Conservation (phyloP, 805 yeast genomes). For the Lachancea sp. region DNA sequence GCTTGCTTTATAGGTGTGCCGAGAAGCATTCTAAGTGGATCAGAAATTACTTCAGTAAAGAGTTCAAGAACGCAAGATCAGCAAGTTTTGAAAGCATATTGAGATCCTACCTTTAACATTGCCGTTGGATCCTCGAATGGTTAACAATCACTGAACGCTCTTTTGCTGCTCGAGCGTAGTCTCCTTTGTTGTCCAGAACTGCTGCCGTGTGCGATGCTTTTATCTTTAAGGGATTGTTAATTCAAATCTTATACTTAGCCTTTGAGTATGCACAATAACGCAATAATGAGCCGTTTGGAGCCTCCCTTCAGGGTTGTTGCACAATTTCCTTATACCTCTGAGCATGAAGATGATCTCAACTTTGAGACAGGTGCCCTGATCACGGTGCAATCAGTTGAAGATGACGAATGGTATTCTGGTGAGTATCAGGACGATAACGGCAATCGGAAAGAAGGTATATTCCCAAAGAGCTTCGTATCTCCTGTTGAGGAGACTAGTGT, state of each 20-base stretch:
- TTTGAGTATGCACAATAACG: not conserved
- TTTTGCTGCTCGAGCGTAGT: too few species aligned
- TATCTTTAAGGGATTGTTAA: too few species aligned
- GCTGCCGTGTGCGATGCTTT: too few species aligned
- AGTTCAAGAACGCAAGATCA: too few species aligned
- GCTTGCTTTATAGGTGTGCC: too few species aligned
- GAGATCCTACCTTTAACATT: too few species aligned
- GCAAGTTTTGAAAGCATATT: too few species aligned
- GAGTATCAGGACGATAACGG: slow-evolving; percentile 43
- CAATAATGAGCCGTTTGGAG: slow-evolving; percentile 23
- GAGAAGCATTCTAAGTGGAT: too few species aligned
- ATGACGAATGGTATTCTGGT: slow-evolving; percentile 90
- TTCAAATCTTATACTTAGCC: not conserved
- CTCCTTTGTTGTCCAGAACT: too few species aligned
- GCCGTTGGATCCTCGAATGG: too few species aligned
- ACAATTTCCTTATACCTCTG: slow-evolving; percentile 57
- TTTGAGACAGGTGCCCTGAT: slow-evolving; percentile 64
- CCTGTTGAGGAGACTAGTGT: not conserved
- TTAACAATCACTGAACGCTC: too few species aligned
- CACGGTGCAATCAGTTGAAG: slow-evolving; percentile 72
- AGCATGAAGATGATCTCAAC: slow-evolving; percentile 76
- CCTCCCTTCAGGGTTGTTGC: slow-evolving; percentile 67
- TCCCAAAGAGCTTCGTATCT: slow-evolving; percentile 75
- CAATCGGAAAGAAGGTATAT: slow-evolving; percentile 56
- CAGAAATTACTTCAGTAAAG: too few species aligned